Evolutionary conservation across 768 basidiomycete genomes (phyloP).

Genomic region (Brasilioporus rufonigricans): DNA sequence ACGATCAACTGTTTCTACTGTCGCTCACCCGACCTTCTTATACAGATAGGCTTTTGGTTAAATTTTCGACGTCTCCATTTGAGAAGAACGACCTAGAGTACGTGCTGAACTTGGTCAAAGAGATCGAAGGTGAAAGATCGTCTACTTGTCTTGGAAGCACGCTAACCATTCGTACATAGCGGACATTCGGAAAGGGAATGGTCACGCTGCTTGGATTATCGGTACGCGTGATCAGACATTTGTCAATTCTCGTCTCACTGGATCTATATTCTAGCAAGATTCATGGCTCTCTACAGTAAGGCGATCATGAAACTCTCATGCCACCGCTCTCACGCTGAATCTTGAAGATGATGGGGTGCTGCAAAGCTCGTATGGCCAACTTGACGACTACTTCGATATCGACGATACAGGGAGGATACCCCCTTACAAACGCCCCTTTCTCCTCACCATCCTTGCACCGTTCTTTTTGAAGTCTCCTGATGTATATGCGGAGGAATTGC

Average conservation of each 20-base stretch:
- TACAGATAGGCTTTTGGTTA: conserved; percentile 28
- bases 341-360: conserved; percentile 24
- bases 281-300: conserved; percentile 32
- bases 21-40: not conserved
- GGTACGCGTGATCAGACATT: conserved; percentile 10
- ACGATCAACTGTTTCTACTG: not conserved
- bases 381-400: conserved; percentile 32
- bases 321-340: not conserved
- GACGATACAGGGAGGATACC: conserved; percentile 13
- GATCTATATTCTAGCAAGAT: conserved; percentile 18
- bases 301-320: not conserved
- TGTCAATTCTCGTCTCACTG: conserved; percentile 1
- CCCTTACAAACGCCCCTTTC: conserved; percentile 19
- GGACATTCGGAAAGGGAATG: conserved; percentile 5
- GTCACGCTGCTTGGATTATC: conserved; percentile 25
- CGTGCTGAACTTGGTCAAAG: conserved; percentile 30
- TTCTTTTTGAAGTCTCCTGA: conserved; percentile 27
- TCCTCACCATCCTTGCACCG: conserved; percentile 22
- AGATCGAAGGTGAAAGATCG: conserved; percentile 21
- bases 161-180: conserved; percentile 2
- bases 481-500: conserved; percentile 26
- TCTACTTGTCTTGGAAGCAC: not conserved
- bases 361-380: conserved; percentile 30
- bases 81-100: conserved; percentile 17
- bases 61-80: conserved; percentile 34